Evolutionary conservation across 2,329 filamentous ascomycete species (phyloP).

Genomic region (Calonectria ilicicola): DNA sequence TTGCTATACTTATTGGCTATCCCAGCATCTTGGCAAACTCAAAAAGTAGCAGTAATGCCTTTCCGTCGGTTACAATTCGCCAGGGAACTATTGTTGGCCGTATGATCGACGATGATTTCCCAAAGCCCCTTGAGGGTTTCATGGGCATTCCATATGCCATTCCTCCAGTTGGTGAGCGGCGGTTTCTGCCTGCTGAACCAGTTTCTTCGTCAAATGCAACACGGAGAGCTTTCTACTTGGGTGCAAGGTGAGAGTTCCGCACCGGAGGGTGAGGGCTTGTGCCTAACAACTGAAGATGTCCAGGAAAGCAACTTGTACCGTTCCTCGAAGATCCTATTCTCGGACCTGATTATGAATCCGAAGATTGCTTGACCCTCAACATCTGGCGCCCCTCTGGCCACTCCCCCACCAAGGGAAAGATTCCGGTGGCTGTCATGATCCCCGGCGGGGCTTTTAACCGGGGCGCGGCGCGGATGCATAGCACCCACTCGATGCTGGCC

Average conservation of each 20-base stretch:
- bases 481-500: constrained; percentile 60
- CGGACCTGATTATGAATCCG: constrained; percentile 45
- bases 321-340: constrained; percentile 46
- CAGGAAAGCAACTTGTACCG: constrained; percentile 45
- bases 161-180: constrained; percentile 55
- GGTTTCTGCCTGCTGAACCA: constrained; percentile 53
- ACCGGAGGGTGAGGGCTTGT: not conserved
- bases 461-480: constrained; percentile 52
- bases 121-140: constrained; percentile 53
- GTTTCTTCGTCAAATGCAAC: constrained; percentile 43
- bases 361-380: constrained; percentile 44
- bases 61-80: constrained; percentile 40
- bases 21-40: constrained; percentile 13
- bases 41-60: constrained; percentile 10
- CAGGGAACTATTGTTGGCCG: constrained; percentile 48
- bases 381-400: constrained; percentile 38
- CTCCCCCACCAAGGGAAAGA: constrained; percentile 27
- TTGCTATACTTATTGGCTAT: constrained; percentile 26
- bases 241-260: constrained; percentile 28
- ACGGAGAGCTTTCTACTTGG: constrained; percentile 39
- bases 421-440: constrained; percentile 43
- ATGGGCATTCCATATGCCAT: constrained; percentile 61
- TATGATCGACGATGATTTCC: constrained; percentile 46
- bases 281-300: constrained; percentile 39
- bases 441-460: constrained; percentile 48